Conservation (phyloP, 2,329 filamentous ascomycete species). For the Cordyceps cateniannulata region DNA sequence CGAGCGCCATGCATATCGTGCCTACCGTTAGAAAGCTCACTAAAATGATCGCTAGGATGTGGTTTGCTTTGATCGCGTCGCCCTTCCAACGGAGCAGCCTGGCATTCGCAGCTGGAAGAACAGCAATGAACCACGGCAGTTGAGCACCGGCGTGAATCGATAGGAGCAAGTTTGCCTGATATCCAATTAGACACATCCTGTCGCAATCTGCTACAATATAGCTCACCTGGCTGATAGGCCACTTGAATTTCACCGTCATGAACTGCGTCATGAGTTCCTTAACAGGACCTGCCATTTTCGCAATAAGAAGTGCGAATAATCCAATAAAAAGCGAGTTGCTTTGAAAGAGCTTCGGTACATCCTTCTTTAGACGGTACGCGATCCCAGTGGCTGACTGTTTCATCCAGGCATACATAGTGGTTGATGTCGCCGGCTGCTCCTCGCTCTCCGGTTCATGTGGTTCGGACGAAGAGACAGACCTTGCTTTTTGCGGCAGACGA, state of each 20-base stretch:
- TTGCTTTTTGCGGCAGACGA: neutral
- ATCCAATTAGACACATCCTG: neutral
- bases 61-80: neutral
- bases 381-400: neutral
- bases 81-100: neutral
- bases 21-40: neutral
- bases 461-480: too few relatives aligned
- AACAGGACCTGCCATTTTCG: neutral
- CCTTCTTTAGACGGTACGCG: neutral
- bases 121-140: neutral
- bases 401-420: neutral
- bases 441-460: neutral
- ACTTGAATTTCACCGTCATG: conserved; percentile 3
- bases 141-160: neutral
- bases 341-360: neutral
- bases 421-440: neutral
- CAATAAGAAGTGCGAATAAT: neutral
- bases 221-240: conserved; percentile 6
- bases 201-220: too few relatives aligned
- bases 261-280: neutral
- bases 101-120: neutral
- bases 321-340: neutral
- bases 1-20: neutral
- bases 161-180: neutral
- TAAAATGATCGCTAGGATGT: neutral